Conservation (phyloP, 768 basidiomycete species). For the Lyophyllum shimeji region DNA sequence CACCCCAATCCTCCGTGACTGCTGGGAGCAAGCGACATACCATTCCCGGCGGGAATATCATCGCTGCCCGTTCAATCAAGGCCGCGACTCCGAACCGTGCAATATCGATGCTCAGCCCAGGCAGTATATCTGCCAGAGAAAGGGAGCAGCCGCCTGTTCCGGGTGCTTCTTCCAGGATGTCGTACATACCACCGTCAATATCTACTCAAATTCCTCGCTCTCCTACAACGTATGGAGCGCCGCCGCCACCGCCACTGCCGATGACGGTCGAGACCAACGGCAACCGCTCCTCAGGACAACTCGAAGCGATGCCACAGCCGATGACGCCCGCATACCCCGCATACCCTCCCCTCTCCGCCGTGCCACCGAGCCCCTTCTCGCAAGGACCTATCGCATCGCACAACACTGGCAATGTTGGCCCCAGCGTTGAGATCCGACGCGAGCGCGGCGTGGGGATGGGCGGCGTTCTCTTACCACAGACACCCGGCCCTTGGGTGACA, state of each 20-base stretch:
- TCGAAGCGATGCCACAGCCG: slow-evolving; percentile 35
- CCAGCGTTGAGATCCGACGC: slow-evolving; percentile 67
- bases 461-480: slow-evolving; percentile 39
- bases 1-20: slow-evolving; percentile 38
- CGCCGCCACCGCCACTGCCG: slow-evolving; percentile 32
- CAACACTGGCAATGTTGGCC: slow-evolving; percentile 47
- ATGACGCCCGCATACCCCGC: slow-evolving; percentile 73
- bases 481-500: slow-evolving; percentile 54
- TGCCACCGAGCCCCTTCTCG: slow-evolving; percentile 53
- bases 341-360: slow-evolving; percentile 48
- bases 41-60: slow-evolving; percentile 33
- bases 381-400: slow-evolving; percentile 56
- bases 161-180: slow-evolving; percentile 25
- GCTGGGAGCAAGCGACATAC: slow-evolving; percentile 64
- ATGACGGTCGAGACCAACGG: slow-evolving; percentile 9
- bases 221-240: slow-evolving; percentile 56
- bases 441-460: slow-evolving; percentile 46
- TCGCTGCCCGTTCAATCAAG: slow-evolving; percentile 28
- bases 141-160: slow-evolving; percentile 25
- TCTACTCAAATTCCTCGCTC: slow-evolving; percentile 40
- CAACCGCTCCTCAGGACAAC: slow-evolving; percentile 3
- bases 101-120: slow-evolving; percentile 21
- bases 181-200: slow-evolving; percentile 33
- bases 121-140: slow-evolving; percentile 16
- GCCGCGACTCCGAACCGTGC: slow-evolving; percentile 18